Evolutionary conservation across 2,329 filamentous ascomycete genomes (phyloP), one percentile per base, ranked within the genome.

Genomic region (Beauveria scarabaeidicola): DNA sequence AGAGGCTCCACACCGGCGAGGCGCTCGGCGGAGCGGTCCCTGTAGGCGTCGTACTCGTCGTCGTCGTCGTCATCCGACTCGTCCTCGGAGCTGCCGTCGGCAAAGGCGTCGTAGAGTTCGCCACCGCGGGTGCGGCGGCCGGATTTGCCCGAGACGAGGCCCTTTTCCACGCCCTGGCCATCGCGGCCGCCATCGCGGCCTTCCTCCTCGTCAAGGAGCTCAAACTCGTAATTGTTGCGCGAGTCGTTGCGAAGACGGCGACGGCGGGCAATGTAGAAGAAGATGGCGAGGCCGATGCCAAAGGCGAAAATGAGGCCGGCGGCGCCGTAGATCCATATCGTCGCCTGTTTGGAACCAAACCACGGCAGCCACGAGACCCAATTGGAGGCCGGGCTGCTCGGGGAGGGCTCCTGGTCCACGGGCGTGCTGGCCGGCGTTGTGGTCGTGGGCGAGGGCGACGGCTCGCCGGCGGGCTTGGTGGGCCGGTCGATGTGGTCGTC

Each of bases 91-190:
- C 82, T 85, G 56, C 91, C 93, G 17, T 90, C 92, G 0, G 94
- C 94, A 79, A 99, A 99, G 5, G 94, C 94, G 77, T 99, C 94
- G 72, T 99, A 99, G 48, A 99, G 77, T 76, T 97, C 93, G 29
- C 93, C 91, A 2, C 91, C 94, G 21, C 90, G 73, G 55, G 81
- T 79, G 64, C 82, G 79, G 60, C 78, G 77, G 19, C 75, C 67
- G 65, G 76, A 77, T 65, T 73, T 69, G 27, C 67, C 68, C 9
- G 78, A 73, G 61, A 73, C 72, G 62, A 58, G 71, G 61, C 69
- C 75, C 74, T 75, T 81, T 70, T 77, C 77, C 54, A 70, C 75
- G 61, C 67, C 67, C 8, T 74, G 69, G 57, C 76, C 77, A 4
- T 84, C 71, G 65, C 96, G 92, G 65, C 86, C 77, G 3, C 85